A percentile compares a stretch with the other conserved stretches of the same genome.
These are phyloP conservation scores for Golubevia pallescens DNA, from an alignment of 1,284 basidiomycete genomes.

Conservation along the genomic window DNA sequence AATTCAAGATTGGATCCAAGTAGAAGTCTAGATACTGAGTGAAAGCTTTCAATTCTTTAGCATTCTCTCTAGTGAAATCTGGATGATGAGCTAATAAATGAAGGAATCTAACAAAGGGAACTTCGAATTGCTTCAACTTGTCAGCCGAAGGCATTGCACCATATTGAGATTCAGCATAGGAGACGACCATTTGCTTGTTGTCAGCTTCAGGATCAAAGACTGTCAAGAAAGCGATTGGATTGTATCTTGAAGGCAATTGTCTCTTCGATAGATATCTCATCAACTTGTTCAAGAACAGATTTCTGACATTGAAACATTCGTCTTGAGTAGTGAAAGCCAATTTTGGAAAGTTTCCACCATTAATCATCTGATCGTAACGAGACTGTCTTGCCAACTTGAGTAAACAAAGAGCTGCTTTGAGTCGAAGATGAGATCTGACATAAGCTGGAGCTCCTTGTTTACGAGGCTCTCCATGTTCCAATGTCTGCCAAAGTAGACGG, in stretches of 20 bases:
- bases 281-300: conserved; percentile 78
- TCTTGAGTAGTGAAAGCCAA: conserved; percentile 83
- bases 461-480: conserved; percentile 32
- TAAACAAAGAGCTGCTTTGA: conserved; percentile 81
- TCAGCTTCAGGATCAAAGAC: conserved; percentile 87
- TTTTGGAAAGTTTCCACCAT: conserved; percentile 73
- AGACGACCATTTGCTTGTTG: conserved; percentile 32
- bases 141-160: conserved; percentile 15
- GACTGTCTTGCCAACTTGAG: conserved; percentile 78
- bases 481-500: conserved; percentile 34
- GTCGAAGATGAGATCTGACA: conserved; percentile 69
- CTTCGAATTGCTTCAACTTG: conserved; percentile 70
- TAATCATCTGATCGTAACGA: conserved; percentile 70
- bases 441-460: conserved; percentile 29
- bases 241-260: conserved; percentile 76
- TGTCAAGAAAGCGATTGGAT: conserved; percentile 83
- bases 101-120: conserved; percentile 82
- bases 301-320: conserved; percentile 83
- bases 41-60: not conserved
- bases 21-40: conserved; percentile 81
- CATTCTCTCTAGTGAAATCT: conserved; percentile 70
- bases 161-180: conserved; percentile 17
- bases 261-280: conserved; percentile 71
- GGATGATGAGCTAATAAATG: conserved; percentile 92
- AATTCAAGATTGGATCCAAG: conserved; percentile 75